phyloP scores from a whole-genome alignment of 179 eudicot species.

The Gypsophila paniculata region DNA sequence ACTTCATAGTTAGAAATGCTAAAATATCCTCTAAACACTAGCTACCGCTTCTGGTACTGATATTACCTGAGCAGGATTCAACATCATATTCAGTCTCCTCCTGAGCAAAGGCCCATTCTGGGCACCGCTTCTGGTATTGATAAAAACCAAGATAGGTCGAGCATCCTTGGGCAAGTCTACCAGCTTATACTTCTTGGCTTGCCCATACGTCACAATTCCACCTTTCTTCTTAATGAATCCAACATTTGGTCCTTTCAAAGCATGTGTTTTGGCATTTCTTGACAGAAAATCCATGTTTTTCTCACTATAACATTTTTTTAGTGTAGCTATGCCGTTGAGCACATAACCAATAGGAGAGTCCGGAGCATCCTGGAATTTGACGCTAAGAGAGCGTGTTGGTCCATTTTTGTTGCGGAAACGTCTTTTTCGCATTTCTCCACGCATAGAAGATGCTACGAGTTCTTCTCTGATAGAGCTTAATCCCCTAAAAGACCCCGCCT shows the following conservation, averaged over 20 bases:
- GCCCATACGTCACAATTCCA: constrained; percentile 39
- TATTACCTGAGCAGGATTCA: constrained; percentile 80
- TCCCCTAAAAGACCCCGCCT: constrained; percentile 37
- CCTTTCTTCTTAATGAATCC: constrained; percentile 38
- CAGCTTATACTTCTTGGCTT: constrained; percentile 49
- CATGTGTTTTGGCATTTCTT: constrained; percentile 31
- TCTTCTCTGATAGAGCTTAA: constrained; percentile 50
- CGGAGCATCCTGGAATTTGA: constrained; percentile 45
- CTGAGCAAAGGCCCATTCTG: constrained; percentile 67
- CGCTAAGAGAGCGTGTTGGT: constrained; percentile 36
- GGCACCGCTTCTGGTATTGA: constrained; percentile 75
- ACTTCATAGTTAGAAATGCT: background rate
- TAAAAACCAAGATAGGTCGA: constrained; percentile 69
- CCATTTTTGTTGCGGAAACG: constrained; percentile 54
- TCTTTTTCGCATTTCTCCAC: constrained; percentile 56
- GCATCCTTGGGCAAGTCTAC: constrained; percentile 68
- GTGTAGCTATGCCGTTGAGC: constrained; percentile 44
- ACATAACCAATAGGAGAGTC: constrained; percentile 38
- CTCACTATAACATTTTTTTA: constrained; percentile 47
- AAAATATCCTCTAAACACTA: background rate
- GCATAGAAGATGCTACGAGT: constrained; percentile 33
- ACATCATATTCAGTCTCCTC: constrained; percentile 71
- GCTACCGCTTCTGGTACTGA: background rate
- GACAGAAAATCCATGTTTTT: constrained; percentile 36
- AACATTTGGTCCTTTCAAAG: constrained; percentile 33